Evolutionary conservation across 768 basidiomycete species (phyloP).

Genomic region (Strobilomyces confusus): DNA sequence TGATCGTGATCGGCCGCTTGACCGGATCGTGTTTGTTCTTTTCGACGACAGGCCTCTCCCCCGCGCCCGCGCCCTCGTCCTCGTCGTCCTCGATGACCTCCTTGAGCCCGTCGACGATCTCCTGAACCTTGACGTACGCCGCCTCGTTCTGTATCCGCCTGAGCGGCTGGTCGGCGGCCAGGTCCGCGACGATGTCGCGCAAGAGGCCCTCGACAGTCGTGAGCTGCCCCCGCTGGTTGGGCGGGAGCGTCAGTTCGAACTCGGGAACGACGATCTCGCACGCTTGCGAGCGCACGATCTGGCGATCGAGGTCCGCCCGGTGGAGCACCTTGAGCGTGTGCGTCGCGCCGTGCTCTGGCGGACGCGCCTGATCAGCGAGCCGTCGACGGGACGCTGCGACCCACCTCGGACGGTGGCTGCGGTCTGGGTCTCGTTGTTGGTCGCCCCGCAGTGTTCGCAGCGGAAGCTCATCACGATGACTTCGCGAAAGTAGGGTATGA

Average conservation of each 20-base stretch:
- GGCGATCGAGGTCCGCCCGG: constrained; percentile 81
- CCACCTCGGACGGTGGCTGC: constrained; percentile 82
- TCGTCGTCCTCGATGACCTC: constrained; percentile 61
- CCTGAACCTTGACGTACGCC: constrained; percentile 69
- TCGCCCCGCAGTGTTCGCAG: constrained; percentile 86
- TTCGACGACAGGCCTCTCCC: constrained; percentile 27
- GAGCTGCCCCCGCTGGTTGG: constrained; percentile 77
- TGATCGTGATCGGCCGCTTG: constrained; percentile 74
- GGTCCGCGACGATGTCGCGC: constrained; percentile 75
- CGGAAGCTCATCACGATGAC: constrained; percentile 96
- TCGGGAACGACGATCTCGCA: constrained; percentile 85
- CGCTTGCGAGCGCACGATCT: constrained; percentile 84
- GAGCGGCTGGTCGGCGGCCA: constrained; percentile 77
- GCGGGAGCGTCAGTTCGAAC: constrained; percentile 85
- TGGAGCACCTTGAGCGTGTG: constrained; percentile 79
- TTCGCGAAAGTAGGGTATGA: constrained; percentile 93
- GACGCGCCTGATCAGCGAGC: too few species aligned
- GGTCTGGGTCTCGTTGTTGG: constrained; percentile 93
- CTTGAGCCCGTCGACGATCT: constrained; percentile 62
- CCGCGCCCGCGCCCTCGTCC: constrained; percentile 34
- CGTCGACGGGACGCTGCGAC: too few species aligned
- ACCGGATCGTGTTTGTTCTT: constrained; percentile 43
- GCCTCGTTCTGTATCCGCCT: constrained; percentile 74
- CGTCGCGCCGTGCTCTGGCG: constrained; percentile 72
- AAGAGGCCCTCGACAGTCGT: constrained; percentile 97